These are phyloP conservation scores for Sporisorium scitamineum DNA, from an alignment of 1,284 basidiomycete species.

Conservation along the genomic window DNA sequence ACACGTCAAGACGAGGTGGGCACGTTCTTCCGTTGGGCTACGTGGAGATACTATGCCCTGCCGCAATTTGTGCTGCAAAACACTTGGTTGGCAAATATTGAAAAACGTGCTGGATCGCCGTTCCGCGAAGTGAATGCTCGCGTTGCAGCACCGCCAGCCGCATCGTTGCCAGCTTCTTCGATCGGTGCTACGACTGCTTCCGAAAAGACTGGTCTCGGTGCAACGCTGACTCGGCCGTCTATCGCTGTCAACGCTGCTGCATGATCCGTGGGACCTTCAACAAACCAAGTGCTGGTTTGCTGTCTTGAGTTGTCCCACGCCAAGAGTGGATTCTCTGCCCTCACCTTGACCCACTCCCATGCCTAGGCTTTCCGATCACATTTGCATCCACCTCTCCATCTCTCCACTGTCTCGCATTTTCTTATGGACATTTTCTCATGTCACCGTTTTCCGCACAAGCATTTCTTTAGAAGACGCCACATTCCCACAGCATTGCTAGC, in stretches of 20 bases:
- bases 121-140: conserved; percentile 32
- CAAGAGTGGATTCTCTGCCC: background rate
- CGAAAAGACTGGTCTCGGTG: conserved; percentile 24
- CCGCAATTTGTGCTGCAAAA: conserved; percentile 58
- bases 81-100: conserved; percentile 55
- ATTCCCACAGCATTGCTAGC: background rate
- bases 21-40: conserved; percentile 65
- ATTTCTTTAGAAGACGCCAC: background rate
- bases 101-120: conserved; percentile 56
- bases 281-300: conserved; percentile 6
- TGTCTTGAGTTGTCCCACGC: background rate
- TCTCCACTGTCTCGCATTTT: background rate
- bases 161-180: background rate
- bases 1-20: conserved; percentile 59
- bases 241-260: conserved; percentile 42
- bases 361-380: background rate
- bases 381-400: background rate
- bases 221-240: conserved; percentile 7
- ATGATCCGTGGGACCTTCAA: background rate
- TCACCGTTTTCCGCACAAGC: conserved; percentile 1
- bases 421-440: background rate
- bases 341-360: background rate
- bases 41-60: conserved; percentile 59
- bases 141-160: background rate
- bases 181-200: conserved; percentile 7